A percentile compares a stretch with the other conserved stretches of the same genome.
Evolutionary conservation across 2,329 filamentous ascomycete genomes (phyloP).

Genomic region (Penicillium hordei): DNA sequence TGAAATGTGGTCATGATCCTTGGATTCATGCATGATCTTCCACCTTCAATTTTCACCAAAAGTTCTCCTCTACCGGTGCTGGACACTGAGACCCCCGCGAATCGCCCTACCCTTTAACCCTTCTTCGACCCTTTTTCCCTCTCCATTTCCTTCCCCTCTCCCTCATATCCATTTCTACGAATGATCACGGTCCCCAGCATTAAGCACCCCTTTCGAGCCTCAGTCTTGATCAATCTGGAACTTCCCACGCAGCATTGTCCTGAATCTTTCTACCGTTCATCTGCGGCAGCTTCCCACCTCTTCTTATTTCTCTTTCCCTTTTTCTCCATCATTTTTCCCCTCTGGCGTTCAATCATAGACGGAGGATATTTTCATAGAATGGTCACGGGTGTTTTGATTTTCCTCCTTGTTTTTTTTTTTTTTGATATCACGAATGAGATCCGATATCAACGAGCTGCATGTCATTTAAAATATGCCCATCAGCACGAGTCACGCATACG

Average conservation of each 20-base stretch:
- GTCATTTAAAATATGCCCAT: conserved; percentile 6
- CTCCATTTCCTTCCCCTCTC: not conserved
- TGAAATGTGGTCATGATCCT: conserved; percentile 14
- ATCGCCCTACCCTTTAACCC: not conserved
- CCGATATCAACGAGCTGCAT: conserved; percentile 1
- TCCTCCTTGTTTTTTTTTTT: not conserved
- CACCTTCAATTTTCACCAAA: conserved; percentile 3
- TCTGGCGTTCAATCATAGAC: conserved; percentile 23
- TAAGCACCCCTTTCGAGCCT: not conserved
- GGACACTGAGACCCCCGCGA: conserved; percentile 14
- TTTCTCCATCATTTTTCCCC: conserved; percentile 6
- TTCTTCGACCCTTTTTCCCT: not conserved
- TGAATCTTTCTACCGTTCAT: not conserved
- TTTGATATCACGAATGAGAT: conserved; percentile 7
- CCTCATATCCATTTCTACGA: not conserved
- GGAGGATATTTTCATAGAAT: conserved; percentile 7
- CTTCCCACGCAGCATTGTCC: not conserved
- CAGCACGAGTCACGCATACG: conserved; percentile 16
- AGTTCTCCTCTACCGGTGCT: conserved; percentile 16
- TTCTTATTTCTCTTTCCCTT: conserved; percentile 12
- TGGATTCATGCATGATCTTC: not conserved
- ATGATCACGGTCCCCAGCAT: not conserved
- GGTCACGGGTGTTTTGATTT: not conserved
- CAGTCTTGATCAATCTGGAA: not conserved
- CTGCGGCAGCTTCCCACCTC: not conserved